Base-by-base conservation (phyloP, 768 basidiomycete genomes). In the Lactarius sanguifluus region DNA sequence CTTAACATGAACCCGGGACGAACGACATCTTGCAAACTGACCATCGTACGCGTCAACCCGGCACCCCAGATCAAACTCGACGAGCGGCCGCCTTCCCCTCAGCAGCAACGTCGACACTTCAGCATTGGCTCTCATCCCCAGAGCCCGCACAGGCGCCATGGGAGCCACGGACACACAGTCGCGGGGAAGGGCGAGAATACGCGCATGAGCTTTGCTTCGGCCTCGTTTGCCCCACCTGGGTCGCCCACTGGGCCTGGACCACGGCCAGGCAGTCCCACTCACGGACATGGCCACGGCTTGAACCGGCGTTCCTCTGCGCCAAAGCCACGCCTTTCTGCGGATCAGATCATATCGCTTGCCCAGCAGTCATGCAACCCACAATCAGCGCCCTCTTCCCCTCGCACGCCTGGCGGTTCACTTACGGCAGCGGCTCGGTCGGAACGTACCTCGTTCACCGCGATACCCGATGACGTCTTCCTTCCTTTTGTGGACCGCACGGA, bases 401-500 rank as follows among this genome's bases (percentile, higher is more conserved):
- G 67, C 71, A 57, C 72, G 70, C 59, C 62, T 68, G 50, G 66
- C 63, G 62, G 71, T 57, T 59, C 57, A 64, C 41, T 71, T 32
- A 23, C 66, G 71, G 36, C 68, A 67, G 10, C 36, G 40, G 71
- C 59, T 60, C 40, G 65, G 25, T 62, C 70, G 52, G 57, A 65
- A 0, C 85, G 84, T 5, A 83, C 86, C 2, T 85, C 85, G 1
- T 93, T 93, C 73, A 90, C 89, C 0, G 86, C 85, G 0, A 82
- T 94, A 1, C 89, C 90, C 6, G 85, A 86, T 25, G 87, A 91
- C 66, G 84, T 92, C 36, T 88, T 86, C 70, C 85, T 97, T 16
- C 94, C 94, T 1, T 97, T 94, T 77, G 82, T 96, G 68, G 89
- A 96, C 69, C 86, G 94, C 23, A 83, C 92, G 0, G 76, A 79